Evolutionary conservation across 2,329 filamentous ascomycete genomes (phyloP).

Genomic region (Teratosphaeriaceae sp.): DNA sequence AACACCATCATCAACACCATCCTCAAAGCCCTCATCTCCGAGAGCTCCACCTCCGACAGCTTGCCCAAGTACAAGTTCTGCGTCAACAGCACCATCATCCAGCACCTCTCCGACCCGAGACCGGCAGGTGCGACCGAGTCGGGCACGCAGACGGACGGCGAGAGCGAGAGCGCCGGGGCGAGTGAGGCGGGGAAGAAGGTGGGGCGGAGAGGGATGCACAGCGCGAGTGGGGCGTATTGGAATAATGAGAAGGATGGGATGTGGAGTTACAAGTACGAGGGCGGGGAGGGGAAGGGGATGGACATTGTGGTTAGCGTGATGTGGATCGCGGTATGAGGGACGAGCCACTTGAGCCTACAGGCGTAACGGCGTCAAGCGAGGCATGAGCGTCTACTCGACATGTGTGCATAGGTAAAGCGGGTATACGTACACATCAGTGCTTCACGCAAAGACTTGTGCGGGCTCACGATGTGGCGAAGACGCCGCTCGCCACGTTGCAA

Average conservation of each 20-base stretch:
- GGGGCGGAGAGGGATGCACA: conserved; percentile 85
- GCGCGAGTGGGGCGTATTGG: conserved; percentile 79
- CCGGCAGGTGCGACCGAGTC: conserved; percentile 54
- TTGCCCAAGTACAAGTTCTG: conserved; percentile 72
- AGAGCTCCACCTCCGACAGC: conserved; percentile 45
- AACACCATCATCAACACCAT: conserved; percentile 81
- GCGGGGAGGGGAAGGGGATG: conserved; percentile 45
- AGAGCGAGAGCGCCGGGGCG: conserved; percentile 6
- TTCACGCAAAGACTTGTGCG: no score
- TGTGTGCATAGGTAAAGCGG: no score
- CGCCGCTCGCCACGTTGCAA: no score
- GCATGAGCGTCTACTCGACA: no score
- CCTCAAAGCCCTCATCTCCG: conserved; percentile 69
- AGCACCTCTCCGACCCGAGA: conserved; percentile 71
- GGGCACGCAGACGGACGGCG: conserved; percentile 37
- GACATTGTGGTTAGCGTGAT: conserved; percentile 52
- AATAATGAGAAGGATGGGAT: conserved; percentile 86
- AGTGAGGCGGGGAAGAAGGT: conserved; percentile 51
- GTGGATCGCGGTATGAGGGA: conserved; percentile 62
- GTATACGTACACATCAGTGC: no score
- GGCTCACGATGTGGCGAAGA: no score
- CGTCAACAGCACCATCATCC: conserved; percentile 96
- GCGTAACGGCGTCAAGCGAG: no score
- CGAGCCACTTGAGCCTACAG: no score
- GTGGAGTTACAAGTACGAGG: conserved; percentile 82